These are phyloP conservation scores for Cajanus cajan DNA, from an alignment of 306 rosid genomes.

Conservation along the genomic window DNA sequence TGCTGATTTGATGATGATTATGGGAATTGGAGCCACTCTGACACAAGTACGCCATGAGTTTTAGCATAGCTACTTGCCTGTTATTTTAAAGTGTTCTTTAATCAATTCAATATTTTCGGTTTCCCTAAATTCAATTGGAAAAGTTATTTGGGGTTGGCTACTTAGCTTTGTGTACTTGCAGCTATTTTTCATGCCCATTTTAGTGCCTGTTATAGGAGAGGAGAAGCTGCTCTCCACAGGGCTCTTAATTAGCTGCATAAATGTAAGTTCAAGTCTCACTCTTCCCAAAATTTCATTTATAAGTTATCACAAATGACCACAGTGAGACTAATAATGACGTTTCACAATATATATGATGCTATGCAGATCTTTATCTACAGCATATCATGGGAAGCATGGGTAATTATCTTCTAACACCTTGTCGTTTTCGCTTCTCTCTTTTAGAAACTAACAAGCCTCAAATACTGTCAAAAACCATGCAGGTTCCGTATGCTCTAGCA, in stretches of 20 bases:
- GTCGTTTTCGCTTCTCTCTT: neutral
- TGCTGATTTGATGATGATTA: conserved; percentile 73
- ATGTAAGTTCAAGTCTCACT: conserved; percentile 41
- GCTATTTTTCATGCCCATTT: conserved; percentile 72
- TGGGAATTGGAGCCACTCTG: conserved; percentile 59
- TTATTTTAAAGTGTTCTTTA: conserved; percentile 2
- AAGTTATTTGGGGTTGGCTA: neutral
- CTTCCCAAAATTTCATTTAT: neutral
- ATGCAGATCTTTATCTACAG: conserved; percentile 64
- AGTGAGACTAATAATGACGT: conserved; percentile 4
- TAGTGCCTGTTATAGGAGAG: conserved; percentile 66
- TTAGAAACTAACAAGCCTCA: neutral
- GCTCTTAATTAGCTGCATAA: conserved; percentile 53
- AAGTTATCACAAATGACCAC: neutral
- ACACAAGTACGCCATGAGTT: conserved; percentile 56
- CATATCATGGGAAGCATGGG: conserved; percentile 83
- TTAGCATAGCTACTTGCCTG: neutral
- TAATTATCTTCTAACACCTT: conserved; percentile 35
- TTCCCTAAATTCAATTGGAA: neutral
- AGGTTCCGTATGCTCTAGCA: conserved; percentile 84
- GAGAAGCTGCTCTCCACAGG: conserved; percentile 68
- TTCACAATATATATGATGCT: conserved; percentile 22
- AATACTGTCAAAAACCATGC: conserved; percentile 34
- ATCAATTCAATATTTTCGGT: neutral
- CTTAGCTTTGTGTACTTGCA: conserved; percentile 21